These are phyloP conservation scores for Trametes maxima DNA, from an alignment of 768 basidiomycete species.

Conservation along the genomic window DNA sequence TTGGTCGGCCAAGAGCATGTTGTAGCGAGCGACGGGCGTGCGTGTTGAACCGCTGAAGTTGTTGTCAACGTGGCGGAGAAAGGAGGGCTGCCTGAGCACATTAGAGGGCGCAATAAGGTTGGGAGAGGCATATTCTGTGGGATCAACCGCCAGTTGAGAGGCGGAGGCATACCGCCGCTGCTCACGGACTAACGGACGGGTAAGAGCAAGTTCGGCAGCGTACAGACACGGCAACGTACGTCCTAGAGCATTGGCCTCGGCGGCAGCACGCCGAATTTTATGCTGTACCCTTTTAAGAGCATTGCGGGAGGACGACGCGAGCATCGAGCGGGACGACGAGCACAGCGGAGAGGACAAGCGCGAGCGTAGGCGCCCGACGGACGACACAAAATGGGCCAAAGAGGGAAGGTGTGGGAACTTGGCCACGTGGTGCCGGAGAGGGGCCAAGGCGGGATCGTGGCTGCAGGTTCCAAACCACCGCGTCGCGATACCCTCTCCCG, in stretches of 20 bases:
- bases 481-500: constrained; percentile 5
- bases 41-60: constrained; percentile 18
- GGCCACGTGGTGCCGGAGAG: constrained; percentile 21
- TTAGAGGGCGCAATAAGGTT: neutral
- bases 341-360: neutral
- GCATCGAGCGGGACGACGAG: constrained; percentile 19
- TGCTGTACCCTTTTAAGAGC: constrained; percentile 21
- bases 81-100: constrained; percentile 21
- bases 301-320: constrained; percentile 32
- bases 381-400: constrained; percentile 1
- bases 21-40: constrained; percentile 27
- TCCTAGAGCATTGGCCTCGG: neutral
- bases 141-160: neutral
- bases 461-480: constrained; percentile 21
- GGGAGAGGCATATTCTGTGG: neutral
- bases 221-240: neutral
- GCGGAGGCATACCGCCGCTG: constrained; percentile 21
- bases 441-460: constrained; percentile 10
- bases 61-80: constrained; percentile 32
- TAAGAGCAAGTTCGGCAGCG: neutral
- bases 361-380: neutral
- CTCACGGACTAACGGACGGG: neutral
- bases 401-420: constrained; percentile 5
- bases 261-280: neutral
- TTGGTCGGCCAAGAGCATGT: constrained; percentile 39